Conservation (phyloP, 768 basidiomycete genomes). For the Suillus clintonianus region DNA sequence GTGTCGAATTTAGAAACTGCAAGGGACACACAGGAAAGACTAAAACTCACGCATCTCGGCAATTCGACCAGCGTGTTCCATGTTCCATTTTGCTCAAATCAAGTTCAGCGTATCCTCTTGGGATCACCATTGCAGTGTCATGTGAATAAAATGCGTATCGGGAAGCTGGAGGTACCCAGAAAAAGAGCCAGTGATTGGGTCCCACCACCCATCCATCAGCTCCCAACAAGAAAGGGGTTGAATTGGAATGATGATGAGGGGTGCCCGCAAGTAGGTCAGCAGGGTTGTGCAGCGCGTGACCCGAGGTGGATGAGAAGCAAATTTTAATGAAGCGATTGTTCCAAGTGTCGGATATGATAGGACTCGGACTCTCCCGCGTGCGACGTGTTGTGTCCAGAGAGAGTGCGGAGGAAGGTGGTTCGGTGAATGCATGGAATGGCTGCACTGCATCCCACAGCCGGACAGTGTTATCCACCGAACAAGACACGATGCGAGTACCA, state of each 20-base stretch:
- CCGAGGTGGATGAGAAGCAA: not conserved
- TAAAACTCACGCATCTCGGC: not conserved
- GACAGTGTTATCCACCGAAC: not conserved
- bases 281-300: not conserved
- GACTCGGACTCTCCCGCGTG: no score
- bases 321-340: not conserved
- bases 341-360: not conserved
- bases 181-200: not conserved
- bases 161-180: constrained; percentile 4
- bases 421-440: not conserved
- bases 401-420: no score
- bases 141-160: not conserved
- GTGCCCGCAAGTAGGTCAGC: not conserved
- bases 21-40: no score
- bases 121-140: not conserved
- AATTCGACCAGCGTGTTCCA: not conserved
- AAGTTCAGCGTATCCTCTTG: constrained; percentile 1
- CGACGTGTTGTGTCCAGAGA: no score
- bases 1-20: no score
- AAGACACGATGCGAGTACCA: not conserved
- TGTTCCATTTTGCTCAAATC: constrained; percentile 1
- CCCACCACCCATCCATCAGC: constrained; percentile 3
- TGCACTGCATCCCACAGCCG: not conserved
- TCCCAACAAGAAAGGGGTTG: not conserved
- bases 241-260: not conserved